These are phyloP conservation scores for Suillus subluteus DNA, from an alignment of 768 basidiomycete species.

Conservation along the genomic window DNA sequence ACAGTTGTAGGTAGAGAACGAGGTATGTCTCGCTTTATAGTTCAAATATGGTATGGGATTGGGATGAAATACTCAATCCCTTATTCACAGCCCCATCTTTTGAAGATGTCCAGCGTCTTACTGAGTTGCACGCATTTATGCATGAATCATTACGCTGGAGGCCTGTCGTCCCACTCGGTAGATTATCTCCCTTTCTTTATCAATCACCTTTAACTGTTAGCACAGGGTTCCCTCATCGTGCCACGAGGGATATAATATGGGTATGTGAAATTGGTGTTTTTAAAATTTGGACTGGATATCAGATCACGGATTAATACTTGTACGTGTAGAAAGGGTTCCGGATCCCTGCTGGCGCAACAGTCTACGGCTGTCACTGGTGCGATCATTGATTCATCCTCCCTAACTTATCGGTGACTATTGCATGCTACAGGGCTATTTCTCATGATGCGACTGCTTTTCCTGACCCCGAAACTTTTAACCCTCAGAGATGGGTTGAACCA, in stretches of 20 bases:
- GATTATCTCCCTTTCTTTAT: neutral
- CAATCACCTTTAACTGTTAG: neutral
- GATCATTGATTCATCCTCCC: neutral
- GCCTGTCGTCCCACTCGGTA: conserved; percentile 27
- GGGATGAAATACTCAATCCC: neutral
- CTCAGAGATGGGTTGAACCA: conserved; percentile 54
- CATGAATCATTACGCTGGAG: conserved; percentile 37
- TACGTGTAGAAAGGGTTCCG: conserved; percentile 25
- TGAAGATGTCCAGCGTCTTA: conserved; percentile 30
- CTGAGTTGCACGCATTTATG: conserved; percentile 34
- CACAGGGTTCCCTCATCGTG: conserved; percentile 54
- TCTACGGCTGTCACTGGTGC: conserved; percentile 27
- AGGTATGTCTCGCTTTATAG: conserved; percentile 14
- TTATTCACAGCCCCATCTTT: conserved; percentile 34
- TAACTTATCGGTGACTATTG: neutral
- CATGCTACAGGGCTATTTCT: conserved; percentile 47
- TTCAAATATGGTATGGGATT: neutral
- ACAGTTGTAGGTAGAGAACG: conserved; percentile 45
- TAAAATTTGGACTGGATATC: neutral
- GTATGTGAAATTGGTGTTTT: conserved; percentile 26
- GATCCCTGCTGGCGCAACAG: conserved; percentile 27
- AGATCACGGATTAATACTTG: neutral
- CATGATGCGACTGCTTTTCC: conserved; percentile 54
- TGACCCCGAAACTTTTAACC: conserved; percentile 56
- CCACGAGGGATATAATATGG: conserved; percentile 63